Evolutionary conservation across 164 flowering plant genomes (phyloP).

Genomic region (Aristolochia contorta): DNA sequence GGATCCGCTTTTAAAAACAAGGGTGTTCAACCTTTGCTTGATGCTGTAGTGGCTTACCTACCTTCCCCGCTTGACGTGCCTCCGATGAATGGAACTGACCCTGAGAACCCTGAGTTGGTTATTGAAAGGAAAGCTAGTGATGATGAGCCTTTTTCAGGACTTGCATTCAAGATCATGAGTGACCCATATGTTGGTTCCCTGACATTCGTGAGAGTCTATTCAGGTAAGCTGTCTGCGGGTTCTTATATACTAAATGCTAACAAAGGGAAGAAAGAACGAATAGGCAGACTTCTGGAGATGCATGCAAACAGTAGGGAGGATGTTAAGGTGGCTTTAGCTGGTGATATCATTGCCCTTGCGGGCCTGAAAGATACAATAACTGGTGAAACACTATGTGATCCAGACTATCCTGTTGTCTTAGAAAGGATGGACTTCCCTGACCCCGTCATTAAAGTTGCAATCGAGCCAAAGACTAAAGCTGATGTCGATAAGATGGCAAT

Average conservation of each 20-base stretch:
- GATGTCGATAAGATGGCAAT: conserved; percentile 85
- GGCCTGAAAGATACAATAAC: conserved; percentile 93
- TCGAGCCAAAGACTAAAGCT: conserved; percentile 97
- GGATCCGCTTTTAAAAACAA: conserved; percentile 96
- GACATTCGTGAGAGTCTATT: conserved; percentile 83
- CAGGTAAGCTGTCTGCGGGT: conserved; percentile 73
- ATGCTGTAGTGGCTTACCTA: conserved; percentile 83
- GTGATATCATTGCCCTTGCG: conserved; percentile 93
- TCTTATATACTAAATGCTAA: conserved; percentile 84
- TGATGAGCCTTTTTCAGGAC: conserved; percentile 81
- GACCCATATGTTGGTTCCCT: conserved; percentile 91
- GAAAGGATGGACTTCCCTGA: conserved; percentile 99
- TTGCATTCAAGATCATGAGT: conserved; percentile 97
- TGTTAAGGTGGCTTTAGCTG: conserved; percentile 63
- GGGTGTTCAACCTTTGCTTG: conserved; percentile 92
- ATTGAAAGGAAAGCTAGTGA: conserved; percentile 60
- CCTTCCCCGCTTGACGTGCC: conserved; percentile 94
- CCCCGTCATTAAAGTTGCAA: conserved; percentile 96
- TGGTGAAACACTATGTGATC: conserved; percentile 87
- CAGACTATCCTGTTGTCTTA: conserved; percentile 68
- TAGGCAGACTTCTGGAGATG: conserved; percentile 93
- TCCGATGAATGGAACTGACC: conserved; percentile 82
- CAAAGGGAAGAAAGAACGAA: conserved; percentile 91
- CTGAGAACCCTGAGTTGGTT: conserved; percentile 64
- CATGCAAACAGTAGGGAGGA: conserved; percentile 98